These are phyloP conservation scores for Psilocybe subaeruginosa DNA, from an alignment of 768 basidiomycete genomes.

Conservation along the genomic window DNA sequence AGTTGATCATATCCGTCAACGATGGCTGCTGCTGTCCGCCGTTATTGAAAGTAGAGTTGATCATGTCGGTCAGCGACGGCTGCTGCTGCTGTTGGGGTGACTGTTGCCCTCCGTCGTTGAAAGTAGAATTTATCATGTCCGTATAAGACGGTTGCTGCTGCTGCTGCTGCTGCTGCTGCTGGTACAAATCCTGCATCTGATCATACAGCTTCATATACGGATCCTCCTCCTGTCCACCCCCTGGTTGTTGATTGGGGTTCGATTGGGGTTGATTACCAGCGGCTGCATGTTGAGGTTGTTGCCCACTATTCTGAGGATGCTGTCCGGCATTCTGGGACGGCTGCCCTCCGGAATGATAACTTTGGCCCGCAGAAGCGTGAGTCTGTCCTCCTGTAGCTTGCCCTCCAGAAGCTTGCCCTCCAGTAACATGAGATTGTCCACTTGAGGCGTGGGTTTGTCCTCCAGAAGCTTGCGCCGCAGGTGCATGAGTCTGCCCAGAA, in stretches of 20 bases:
- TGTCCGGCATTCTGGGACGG: not conserved
- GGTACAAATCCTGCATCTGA: not conserved
- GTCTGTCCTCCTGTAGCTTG: not conserved
- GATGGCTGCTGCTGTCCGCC: not conserved
- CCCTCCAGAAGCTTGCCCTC: no score
- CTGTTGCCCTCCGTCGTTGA: conserved; percentile 1
- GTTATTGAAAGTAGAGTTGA: not conserved
- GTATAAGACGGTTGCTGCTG: conserved; percentile 8
- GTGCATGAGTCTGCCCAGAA: no score
- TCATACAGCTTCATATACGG: conserved; percentile 1
- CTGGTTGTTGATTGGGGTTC: not conserved
- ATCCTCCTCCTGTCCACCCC: not conserved
- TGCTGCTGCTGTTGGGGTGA: not conserved
- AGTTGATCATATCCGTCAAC: conserved; percentile 7
- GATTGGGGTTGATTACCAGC: not conserved
- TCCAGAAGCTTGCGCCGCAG: no score
- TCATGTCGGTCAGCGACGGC: conserved; percentile 8
- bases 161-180: conserved; percentile 9
- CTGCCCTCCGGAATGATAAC: not conserved
- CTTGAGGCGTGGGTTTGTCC: no score
- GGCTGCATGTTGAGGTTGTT: not conserved
- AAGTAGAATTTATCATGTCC: conserved; percentile 6
- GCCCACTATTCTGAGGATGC: not conserved
- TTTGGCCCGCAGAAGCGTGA: not conserved
- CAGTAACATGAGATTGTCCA: no score